Base-by-base conservation (phyloP, 139 green algal genomes). In the Dunaliella sp. region DNA sequence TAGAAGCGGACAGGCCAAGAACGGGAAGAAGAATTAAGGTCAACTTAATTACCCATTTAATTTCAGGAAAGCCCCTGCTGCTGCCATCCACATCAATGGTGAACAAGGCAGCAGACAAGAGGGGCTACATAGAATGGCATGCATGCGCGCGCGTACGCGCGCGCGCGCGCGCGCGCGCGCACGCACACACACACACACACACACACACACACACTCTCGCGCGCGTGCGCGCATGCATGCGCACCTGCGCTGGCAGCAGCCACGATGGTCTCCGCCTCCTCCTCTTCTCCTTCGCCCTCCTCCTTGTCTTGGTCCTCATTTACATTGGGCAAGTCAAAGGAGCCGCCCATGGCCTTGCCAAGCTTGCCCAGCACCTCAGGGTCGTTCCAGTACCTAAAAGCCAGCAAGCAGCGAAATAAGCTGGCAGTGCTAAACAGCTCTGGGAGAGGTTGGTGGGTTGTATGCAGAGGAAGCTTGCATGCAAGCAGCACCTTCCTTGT, bases 311-410 rank as follows among this genome's bases (percentile, higher is more conserved):
- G 89, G 1, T 85, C 90, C 36, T 85, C 86, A 30, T 82, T 86
- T 2, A 38, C 90, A 28, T 87, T 32, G 1, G 77, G 75, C 73
- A 91, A 87, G 36, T 91, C 89, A 75, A 94, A 92, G 24, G 91
- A 83, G 81, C 93, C 91, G 32, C 91, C 89, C 93, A 98, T 96
- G 22, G 94, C 94, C 78, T 92, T 90, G 33, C 95, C 94, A 74
- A 99, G 92, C 95, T 99, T 99, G 81, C 90, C 83, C 65, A 99
- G 91, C 59, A 98, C 90, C 38, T 94, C 92, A 24, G 97, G 95
- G 87, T 99, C 92, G 86, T 98, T 97, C 96, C 97, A 98, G 92
- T 98, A 98, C 91, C 93, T 96, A 88, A 79, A 32, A 76, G 24
- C 81, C 77, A 38, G 77, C 77, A 82, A 33, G 33, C 81, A 72